Conservation (phyloP, 2,329 filamentous ascomycete species). For the Curvularia verruculosa region DNA sequence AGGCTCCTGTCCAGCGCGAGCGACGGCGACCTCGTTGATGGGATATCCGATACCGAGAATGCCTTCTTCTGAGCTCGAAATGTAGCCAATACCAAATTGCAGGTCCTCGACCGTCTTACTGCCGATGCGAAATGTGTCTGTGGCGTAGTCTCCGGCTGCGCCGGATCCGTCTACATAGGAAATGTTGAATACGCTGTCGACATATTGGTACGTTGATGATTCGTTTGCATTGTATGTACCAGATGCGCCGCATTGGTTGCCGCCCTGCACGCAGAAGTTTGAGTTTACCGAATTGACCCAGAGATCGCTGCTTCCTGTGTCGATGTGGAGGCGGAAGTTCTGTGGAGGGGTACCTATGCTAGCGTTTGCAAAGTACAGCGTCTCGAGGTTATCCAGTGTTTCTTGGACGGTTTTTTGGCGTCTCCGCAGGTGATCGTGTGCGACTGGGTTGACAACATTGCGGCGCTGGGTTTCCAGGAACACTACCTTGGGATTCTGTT, state of each 20-base stretch:
- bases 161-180: conserved; percentile 83
- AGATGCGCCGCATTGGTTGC: conserved; percentile 62
- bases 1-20: conserved; percentile 56
- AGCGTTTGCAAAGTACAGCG: conserved; percentile 65
- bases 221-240: conserved; percentile 73
- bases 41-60: conserved; percentile 87
- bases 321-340: conserved; percentile 61
- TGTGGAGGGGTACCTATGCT: conserved; percentile 65
- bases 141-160: conserved; percentile 78
- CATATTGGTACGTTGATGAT: conserved; percentile 76
- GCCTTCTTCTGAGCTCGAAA: conserved; percentile 65
- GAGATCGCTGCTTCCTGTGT: conserved; percentile 68
- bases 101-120: conserved; percentile 60
- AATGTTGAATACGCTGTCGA: conserved; percentile 83
- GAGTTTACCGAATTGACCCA: conserved; percentile 71
- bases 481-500: conserved; percentile 54
- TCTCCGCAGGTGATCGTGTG: conserved; percentile 55
- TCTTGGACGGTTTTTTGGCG: conserved; percentile 52
- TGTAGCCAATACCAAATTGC: conserved; percentile 77
- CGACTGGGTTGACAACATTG: conserved; percentile 53
- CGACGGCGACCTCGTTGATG: conserved; percentile 76
- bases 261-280: conserved; percentile 59
- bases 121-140: conserved; percentile 71
- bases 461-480: conserved; percentile 59
- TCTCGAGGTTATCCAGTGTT: conserved; percentile 63